phyloP scores from a whole-genome alignment of 257 asterid species.

The Plantago major region DNA sequence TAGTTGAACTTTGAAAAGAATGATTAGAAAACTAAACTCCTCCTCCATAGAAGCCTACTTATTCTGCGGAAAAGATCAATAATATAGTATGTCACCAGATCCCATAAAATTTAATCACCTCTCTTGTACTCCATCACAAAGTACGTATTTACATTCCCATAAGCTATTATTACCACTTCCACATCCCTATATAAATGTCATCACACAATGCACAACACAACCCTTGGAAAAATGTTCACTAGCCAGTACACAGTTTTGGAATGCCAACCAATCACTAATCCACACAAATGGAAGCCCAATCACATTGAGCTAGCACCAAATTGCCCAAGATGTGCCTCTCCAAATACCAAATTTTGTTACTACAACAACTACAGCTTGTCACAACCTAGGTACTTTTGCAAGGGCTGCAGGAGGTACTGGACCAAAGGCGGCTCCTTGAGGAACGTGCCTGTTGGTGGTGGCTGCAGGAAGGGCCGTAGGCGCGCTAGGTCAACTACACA shows the following conservation, averaged over 20 bases:
- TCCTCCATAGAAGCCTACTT: too few relatives aligned
- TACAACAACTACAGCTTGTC: slow-evolving; percentile 10
- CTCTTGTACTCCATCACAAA: slow-evolving; percentile 5
- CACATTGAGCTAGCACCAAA: slow-evolving; percentile 6
- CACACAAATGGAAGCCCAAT: slow-evolving; percentile 2
- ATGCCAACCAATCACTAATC: slow-evolving; percentile 4
- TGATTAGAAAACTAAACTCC: too few relatives aligned
- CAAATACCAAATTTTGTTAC: slow-evolving; percentile 9
- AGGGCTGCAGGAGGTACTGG: slow-evolving; percentile 10
- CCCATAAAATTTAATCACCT: slow-evolving; percentile 5
- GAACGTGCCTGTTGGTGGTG: slow-evolving; percentile 4
- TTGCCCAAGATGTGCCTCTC: slow-evolving; percentile 10
- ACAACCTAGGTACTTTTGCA: slow-evolving; percentile 8
- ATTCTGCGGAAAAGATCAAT: too few relatives aligned
- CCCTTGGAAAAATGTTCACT: neutral
- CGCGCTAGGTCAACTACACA: neutral
- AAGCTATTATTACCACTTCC: neutral
- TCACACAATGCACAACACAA: neutral
- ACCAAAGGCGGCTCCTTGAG: slow-evolving; percentile 3
- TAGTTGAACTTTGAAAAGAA: too few relatives aligned
- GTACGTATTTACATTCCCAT: neutral
- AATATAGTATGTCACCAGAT: slow-evolving; percentile 5
- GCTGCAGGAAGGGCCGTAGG: neutral
- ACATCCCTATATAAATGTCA: neutral
- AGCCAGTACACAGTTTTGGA: neutral